Conservation (phyloP, 208 protist genomes). For the Leishmania aethiopica region DNA sequence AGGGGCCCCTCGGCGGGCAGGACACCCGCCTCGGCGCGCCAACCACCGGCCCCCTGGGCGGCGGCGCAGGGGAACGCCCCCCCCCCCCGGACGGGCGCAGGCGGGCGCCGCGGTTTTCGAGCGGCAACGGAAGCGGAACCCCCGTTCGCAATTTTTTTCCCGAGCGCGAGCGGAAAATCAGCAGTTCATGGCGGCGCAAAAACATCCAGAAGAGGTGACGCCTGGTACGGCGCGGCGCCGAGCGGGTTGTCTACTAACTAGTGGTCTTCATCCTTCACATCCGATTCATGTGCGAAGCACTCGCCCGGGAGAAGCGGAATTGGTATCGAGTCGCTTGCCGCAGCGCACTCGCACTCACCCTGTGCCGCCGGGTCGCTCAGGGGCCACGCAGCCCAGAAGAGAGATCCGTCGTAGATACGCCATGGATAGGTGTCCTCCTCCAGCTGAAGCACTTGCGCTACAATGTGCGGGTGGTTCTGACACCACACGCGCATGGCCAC, state of each 20-base stretch:
- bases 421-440: conserved; percentile 25
- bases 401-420: conserved; percentile 24
- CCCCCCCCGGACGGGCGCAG: too few species aligned
- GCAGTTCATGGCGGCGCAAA: too few species aligned
- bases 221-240: background rate
- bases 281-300: conserved; percentile 29
- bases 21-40: too few species aligned
- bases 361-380: conserved; percentile 11
- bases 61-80: too few species aligned
- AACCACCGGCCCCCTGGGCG: too few species aligned
- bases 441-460: conserved; percentile 32
- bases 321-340: conserved; percentile 23
- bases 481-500: conserved; percentile 40
- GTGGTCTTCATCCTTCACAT: conserved; percentile 12
- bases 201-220: background rate
- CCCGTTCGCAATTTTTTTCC: too few species aligned
- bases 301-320: conserved; percentile 38
- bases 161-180: too few species aligned
- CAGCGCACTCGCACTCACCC: conserved; percentile 30
- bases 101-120: too few species aligned
- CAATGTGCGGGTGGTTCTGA: conserved; percentile 30
- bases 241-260: background rate
- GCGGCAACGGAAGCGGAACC: too few species aligned
- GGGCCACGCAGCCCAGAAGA: conserved; percentile 39
- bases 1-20: too few species aligned